A percentile compares a stretch with the other conserved stretches of the same genome.
Evolutionary conservation across 2,329 filamentous ascomycete genomes (phyloP).

Genomic region (Graphiopsis chlorocephala): DNA sequence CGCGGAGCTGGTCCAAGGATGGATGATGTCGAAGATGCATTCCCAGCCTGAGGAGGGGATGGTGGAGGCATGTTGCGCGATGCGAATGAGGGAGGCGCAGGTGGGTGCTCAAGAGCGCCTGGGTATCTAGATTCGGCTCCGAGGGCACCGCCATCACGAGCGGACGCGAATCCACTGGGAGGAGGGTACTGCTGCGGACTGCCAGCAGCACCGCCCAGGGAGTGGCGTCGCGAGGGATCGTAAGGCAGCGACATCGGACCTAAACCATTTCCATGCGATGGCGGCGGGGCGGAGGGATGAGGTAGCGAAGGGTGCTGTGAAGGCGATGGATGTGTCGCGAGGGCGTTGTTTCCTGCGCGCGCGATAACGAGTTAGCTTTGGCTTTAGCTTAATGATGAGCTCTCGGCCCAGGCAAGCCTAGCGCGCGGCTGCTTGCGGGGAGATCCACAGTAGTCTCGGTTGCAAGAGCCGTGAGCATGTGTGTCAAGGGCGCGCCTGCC

Average conservation of each 20-base stretch:
- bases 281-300: constrained; percentile 23
- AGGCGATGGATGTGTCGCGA: constrained; percentile 18
- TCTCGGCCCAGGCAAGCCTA: constrained; percentile 11
- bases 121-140: constrained; percentile 16
- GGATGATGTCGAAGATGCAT: constrained; percentile 38
- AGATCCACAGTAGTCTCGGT: constrained; percentile 13
- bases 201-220: constrained; percentile 39
- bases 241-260: constrained; percentile 39
- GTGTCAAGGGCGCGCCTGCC: constrained; percentile 8
- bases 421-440: constrained; percentile 12
- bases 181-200: constrained; percentile 33
- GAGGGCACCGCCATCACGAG: not conserved
- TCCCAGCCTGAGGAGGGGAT: constrained; percentile 43
- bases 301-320: constrained; percentile 25
- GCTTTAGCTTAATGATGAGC: not conserved
- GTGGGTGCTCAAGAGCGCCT: constrained; percentile 34
- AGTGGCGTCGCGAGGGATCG: constrained; percentile 43
- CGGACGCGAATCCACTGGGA: not conserved
- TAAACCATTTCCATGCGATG: constrained; percentile 26
- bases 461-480: constrained; percentile 10
- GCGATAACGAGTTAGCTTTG: constrained; percentile 13
- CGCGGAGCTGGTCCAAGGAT: constrained; percentile 36
- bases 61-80: constrained; percentile 50
- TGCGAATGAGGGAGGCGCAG: constrained; percentile 41
- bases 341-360: constrained; percentile 12